These are phyloP conservation scores for Diutina sp. DNA, from an alignment of 1,139 yeast genomes.

Conservation along the genomic window DNA sequence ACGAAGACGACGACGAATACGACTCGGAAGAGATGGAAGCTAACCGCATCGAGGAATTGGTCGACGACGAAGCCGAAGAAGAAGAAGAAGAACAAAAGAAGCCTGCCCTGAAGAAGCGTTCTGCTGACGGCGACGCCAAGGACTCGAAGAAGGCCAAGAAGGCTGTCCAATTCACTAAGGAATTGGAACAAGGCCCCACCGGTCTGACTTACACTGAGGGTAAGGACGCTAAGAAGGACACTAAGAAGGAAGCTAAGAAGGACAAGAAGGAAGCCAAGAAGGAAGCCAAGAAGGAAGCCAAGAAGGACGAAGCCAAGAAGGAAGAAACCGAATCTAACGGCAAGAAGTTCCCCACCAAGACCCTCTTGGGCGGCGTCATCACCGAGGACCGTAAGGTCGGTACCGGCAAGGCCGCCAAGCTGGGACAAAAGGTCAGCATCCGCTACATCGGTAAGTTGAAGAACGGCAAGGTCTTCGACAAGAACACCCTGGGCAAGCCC, in stretches of 20 bases:
- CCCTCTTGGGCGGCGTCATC: conserved; percentile 84
- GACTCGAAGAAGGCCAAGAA: conserved; percentile 38
- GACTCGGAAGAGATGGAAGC: conserved; percentile 56
- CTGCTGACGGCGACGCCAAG: conserved; percentile 9
- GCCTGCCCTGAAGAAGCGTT: conserved; percentile 19
- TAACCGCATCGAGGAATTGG: conserved; percentile 45
- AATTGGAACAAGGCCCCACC: conserved; percentile 89
- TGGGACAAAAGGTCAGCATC: conserved; percentile 86
- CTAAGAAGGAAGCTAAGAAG: conserved; percentile 15
- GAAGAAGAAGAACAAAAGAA: conserved; percentile 16
- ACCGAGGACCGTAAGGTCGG: conserved; percentile 90
- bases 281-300: conserved; percentile 12
- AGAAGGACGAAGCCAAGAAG: conserved; percentile 13
- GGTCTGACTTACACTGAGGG: conserved; percentile 17
- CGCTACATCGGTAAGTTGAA: conserved; percentile 96
- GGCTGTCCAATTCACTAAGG: conserved; percentile 78
- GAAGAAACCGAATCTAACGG: conserved; percentile 16
- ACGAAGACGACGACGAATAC: conserved; percentile 40
- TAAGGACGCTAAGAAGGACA: conserved; percentile 16
- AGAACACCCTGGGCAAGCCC: conserved; percentile 95
- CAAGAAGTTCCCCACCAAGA: conserved; percentile 48
- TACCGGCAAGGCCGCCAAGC: conserved; percentile 77
- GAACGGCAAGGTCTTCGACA: conserved; percentile 93
- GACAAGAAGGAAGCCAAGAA: conserved; percentile 10
- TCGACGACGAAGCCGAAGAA: conserved; percentile 37